Evolutionary conservation across 2,329 filamentous ascomycete species (phyloP), one percentile per base, ranked within the genome.

Genomic region (Fusarium irregulare): DNA sequence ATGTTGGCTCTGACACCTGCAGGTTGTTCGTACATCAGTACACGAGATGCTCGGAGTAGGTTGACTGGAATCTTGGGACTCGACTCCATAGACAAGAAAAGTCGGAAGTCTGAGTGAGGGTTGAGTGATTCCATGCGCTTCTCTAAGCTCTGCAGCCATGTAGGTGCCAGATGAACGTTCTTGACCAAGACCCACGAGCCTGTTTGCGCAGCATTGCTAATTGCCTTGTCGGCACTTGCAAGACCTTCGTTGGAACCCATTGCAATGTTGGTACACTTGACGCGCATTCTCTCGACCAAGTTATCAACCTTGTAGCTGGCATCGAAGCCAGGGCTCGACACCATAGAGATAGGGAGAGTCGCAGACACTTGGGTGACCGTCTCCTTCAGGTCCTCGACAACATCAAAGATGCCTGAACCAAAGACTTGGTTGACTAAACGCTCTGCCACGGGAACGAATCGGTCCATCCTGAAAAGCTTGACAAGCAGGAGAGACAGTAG

Each of bases 251-350:
- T 97, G 47, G 96, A 98, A 77, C 96, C 96, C 96, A 99, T 99
- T 75, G 97, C 97, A 77, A 99, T 98, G 80, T 98, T 98, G 63
- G 94, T 94, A 83, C 96, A 99, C 57, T 88, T 90, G 54, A 93
- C 91, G 63, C 89, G 88, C 79, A 89, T 91, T 72, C 93, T 89
- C 80, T 97, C 93, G 30, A 98, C 97, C 56, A 99, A 86, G 66
- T 91, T 93, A 80, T 99, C 96, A 64, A 99, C 96, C 85, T 99
- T 99, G 89, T 98, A 99, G 78, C 93, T 97, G 56, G 97, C 97
- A 80, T 99, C 96, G 79, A 99, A 99, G 40, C 96, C 96, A 64
- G 95, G 94, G 76, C 92, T 98, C 8, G 96, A 99, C 75, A 95
- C 95, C 37, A 99, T 87, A 6, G 96, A 92, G 72, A 99, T 92